Evolutionary conservation across 1,284 basidiomycete genomes (phyloP).

Genomic region (Taiwanofungus camphoratus): DNA sequence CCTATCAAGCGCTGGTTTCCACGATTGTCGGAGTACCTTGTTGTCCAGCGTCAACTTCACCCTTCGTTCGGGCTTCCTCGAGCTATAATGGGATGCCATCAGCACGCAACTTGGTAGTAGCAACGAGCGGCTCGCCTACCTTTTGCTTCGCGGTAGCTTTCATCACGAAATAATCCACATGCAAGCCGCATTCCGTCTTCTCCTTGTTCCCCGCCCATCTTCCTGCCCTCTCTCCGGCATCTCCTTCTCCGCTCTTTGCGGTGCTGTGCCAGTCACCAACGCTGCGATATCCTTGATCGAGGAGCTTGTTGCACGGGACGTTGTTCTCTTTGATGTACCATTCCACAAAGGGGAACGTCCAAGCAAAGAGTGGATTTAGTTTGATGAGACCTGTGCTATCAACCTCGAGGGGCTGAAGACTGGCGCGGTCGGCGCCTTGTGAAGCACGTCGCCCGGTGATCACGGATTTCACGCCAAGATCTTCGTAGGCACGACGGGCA

Average conservation of each 20-base stretch:
- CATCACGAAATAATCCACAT: conserved; percentile 80
- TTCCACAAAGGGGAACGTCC: conserved; percentile 86
- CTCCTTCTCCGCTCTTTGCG: conserved; percentile 60
- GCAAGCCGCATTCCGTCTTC: conserved; percentile 95
- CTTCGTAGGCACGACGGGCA: conserved; percentile 81
- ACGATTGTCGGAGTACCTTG: neutral
- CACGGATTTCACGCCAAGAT: conserved; percentile 79
- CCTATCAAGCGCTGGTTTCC: conserved; percentile 7
- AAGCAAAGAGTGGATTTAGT: conserved; percentile 90
- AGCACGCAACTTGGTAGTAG: neutral
- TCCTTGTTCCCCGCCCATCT: conserved; percentile 84
- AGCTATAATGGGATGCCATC: conserved; percentile 1
- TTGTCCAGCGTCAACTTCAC: neutral
- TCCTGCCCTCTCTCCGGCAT: conserved; percentile 81
- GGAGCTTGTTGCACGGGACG: conserved; percentile 86
- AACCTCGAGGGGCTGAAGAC: conserved; percentile 83
- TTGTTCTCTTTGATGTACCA: conserved; percentile 80
- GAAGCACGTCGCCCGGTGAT: conserved; percentile 93
- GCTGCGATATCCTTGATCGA: conserved; percentile 89
- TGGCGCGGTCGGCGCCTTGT: conserved; percentile 85
- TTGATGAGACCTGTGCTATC: conserved; percentile 92
- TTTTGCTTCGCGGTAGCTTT: conserved; percentile 43
- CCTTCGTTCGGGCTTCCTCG: conserved; percentile 3
- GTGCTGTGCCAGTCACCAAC: conserved; percentile 99
- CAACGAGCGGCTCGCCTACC: conserved; percentile 13